phyloP scores from a whole-genome alignment of 371 early-diverging fungal genomes.

The Haplosporangium sp. region DNA sequence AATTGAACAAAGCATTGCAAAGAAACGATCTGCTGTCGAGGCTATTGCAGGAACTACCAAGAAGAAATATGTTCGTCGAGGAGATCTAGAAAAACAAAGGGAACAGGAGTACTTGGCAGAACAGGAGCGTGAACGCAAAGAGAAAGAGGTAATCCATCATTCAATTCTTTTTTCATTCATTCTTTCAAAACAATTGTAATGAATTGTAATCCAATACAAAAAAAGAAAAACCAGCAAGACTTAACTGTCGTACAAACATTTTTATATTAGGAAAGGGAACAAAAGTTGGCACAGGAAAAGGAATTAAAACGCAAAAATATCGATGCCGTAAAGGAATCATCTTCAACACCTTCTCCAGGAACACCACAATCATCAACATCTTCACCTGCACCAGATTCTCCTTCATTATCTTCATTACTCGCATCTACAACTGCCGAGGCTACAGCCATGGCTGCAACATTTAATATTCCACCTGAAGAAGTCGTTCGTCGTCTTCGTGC shows the following conservation, averaged over 20 bases:
- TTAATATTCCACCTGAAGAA: constrained; percentile 84
- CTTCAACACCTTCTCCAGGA: not conserved
- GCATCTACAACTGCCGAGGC: constrained; percentile 11
- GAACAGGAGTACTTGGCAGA: constrained; percentile 76
- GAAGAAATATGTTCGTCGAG: constrained; percentile 80
- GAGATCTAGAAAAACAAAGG: constrained; percentile 79
- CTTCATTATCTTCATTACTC: constrained; percentile 16
- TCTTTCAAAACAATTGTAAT: no score
- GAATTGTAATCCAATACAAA: no score
- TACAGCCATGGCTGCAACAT: constrained; percentile 28
- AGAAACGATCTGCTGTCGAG: constrained; percentile 51
- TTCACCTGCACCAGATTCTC: constrained; percentile 8
- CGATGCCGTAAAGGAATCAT: constrained; percentile 6
- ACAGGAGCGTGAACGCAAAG: constrained; percentile 61
- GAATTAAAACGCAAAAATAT: constrained; percentile 47
- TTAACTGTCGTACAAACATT: not conserved
- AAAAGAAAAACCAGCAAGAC: not conserved
- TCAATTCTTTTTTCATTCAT: not conserved
- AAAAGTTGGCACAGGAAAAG: constrained; percentile 52
- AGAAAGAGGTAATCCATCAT: constrained; percentile 60
- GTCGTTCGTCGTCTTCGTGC: constrained; percentile 87
- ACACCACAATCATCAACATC: constrained; percentile 7
- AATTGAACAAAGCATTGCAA: constrained; percentile 35
- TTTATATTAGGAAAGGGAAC: constrained; percentile 28
- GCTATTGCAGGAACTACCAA: constrained; percentile 53